Base-by-base conservation (phyloP, 225 moss, liverwort and hornwort species). In the Physcomitrium patens region DNA sequence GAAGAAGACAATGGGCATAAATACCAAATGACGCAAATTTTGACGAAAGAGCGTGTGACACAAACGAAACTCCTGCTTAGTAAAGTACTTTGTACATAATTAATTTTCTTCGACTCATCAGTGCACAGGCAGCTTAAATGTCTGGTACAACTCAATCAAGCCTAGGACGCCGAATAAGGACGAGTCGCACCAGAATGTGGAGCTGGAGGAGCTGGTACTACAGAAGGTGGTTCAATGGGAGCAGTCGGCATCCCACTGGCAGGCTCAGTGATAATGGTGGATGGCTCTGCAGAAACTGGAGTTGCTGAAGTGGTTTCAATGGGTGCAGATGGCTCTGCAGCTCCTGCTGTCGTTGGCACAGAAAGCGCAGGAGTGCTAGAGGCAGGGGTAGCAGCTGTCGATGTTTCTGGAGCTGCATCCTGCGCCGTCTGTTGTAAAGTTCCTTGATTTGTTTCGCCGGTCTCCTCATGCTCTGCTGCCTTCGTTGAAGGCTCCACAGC, bases 381-480 rank as follows among this genome's bases (percentile, higher is more conserved):
- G 63, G 80, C 77, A 31, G 86, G 76, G 51, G 65, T 77, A 68
- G 78, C 73, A 42, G 79, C 78, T 71, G 75, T 87, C 68, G 80
- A 72, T 57, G 60, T 63, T 65, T 89, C 89, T 24, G 58, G 59
- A 22, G 65, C 64, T 45, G 69, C 70, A 71, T 74, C 85, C 63
- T 86, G 82, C 18, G 79, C 68, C 62, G 74, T 69, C 48, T 73
- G 80, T 28, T 77, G 87, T 12, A 89, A 53, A 73, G 75, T 85
- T 59, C 83, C 71, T 70, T 77, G 48, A 55, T 85, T 84, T 57
- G 83, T 80, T 61, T 41, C 81, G 11, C 74, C 87, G 10, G 79
- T 84, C 65, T 93, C 94, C 64, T 95, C 97, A 75, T 78, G 74
- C 48, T 87, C 91, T 62, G 78, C 66, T 48, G 73, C 50, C 67